Evolutionary conservation across 306 rosid species (phyloP).

Genomic region (Crotalaria pallida): DNA sequence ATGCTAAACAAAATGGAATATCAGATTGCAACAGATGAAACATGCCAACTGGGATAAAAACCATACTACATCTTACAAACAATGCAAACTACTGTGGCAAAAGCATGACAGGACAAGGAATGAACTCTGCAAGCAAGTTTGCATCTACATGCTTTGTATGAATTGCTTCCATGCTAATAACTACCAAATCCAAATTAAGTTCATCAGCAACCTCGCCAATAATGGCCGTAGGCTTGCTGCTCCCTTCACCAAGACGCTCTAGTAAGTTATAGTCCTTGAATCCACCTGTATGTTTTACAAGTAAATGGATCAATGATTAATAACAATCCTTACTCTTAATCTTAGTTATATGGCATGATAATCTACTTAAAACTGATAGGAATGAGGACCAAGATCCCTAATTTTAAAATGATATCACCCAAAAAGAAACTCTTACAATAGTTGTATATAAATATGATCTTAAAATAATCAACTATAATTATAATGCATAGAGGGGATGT

Average conservation of each 20-base stretch:
- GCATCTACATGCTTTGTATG: conserved; percentile 95
- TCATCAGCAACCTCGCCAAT: conserved; percentile 95
- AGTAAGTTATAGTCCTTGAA: conserved; percentile 70
- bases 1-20: conserved; percentile 13
- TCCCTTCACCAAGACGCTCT: conserved; percentile 84
- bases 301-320: not conserved
- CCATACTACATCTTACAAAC: not conserved
- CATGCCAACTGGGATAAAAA: conserved; percentile 14
- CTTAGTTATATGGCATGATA: not conserved
- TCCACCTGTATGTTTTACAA: conserved; percentile 48
- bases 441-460: not conserved
- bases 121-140: conserved; percentile 86
- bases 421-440: not conserved
- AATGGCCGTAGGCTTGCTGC: conserved; percentile 80
- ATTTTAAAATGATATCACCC: not conserved
- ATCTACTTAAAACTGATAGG: not conserved
- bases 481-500: not conserved
- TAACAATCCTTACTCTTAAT: not conserved
- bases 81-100: conserved; percentile 51
- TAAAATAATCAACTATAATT: not conserved
- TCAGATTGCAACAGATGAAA: conserved; percentile 1
- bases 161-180: conserved; percentile 93
- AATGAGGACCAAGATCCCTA: not conserved
- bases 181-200: conserved; percentile 79
- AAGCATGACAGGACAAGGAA: conserved; percentile 90